Percentiles rank a stretch among this genome's conserved stretches.
Evolutionary conservation across 371 early-diverging fungal genomes (phyloP).

Genomic region (Haplosporangium sp.): DNA sequence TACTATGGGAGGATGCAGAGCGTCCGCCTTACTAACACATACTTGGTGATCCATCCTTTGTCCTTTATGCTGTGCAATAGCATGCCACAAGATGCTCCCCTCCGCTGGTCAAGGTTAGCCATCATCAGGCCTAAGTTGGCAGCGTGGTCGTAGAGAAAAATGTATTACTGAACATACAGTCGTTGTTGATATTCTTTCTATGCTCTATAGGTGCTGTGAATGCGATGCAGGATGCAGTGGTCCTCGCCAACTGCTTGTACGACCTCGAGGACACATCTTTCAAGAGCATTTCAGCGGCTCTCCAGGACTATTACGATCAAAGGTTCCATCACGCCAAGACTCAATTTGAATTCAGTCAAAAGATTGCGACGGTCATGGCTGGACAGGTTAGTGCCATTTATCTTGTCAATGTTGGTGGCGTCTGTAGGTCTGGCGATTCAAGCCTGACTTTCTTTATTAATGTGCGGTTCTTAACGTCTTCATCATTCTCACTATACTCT

Average conservation of each 20-base stretch:
- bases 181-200: neutral
- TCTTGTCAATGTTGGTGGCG: neutral
- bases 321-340: neutral
- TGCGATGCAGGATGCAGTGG: conserved; percentile 21
- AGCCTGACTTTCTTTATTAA: no score
- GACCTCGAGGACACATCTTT: neutral
- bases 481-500: no score
- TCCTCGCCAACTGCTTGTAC: conserved; percentile 15
- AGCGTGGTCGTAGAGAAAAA: no score
- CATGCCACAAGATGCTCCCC: conserved; percentile 2
- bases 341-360: neutral
- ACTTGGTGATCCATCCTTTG: neutral
- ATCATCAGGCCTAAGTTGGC: no score
- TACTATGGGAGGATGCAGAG: neutral
- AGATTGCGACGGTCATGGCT: neutral
- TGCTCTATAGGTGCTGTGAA: conserved; percentile 12
- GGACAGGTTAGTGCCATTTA: conserved; percentile 9
- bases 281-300: conserved; percentile 5
- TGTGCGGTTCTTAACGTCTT: neutral
- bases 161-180: no score
- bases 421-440: no score
- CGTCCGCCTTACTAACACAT: neutral
- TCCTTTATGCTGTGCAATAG: neutral
- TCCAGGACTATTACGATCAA: conserved; percentile 7
- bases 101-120: neutral